Percentiles rank a stretch among this genome's conserved stretches.
Evolutionary conservation across 805 yeast genomes (phyloP).

Genomic region (Sungouiozyma ichnusensis): DNA sequence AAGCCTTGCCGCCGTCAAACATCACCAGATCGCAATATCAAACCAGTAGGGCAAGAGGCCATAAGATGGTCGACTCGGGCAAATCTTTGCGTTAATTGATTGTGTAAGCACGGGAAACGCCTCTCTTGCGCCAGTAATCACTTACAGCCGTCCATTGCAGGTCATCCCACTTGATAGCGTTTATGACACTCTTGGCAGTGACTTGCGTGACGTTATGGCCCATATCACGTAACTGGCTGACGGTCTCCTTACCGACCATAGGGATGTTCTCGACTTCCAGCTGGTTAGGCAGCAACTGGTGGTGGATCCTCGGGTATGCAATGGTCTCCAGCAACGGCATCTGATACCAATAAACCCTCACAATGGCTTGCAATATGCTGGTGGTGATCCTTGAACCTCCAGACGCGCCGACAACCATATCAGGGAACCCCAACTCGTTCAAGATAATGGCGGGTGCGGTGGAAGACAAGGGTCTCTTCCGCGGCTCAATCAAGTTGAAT

Average conservation of each 20-base stretch:
- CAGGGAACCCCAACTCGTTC: constrained; percentile 39
- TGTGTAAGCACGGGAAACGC: constrained; percentile 25
- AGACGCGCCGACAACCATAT: constrained; percentile 77
- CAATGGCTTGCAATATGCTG: constrained; percentile 69
- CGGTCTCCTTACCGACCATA: constrained; percentile 35
- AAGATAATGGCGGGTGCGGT: constrained; percentile 66
- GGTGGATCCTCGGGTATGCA: constrained; percentile 77
- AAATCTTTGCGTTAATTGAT: too few species aligned
- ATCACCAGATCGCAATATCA: too few species aligned
- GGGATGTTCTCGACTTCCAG: constrained; percentile 45
- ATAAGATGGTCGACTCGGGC: too few species aligned
- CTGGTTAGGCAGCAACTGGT: constrained; percentile 72
- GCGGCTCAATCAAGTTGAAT: constrained; percentile 66
- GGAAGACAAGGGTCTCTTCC: constrained; percentile 76
- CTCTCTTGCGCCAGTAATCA: constrained; percentile 85
- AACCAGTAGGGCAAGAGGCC: too few species aligned
- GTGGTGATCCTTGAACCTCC: constrained; percentile 88
- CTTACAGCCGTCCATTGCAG: constrained; percentile 59
- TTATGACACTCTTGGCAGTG: constrained; percentile 46
- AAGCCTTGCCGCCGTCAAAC: too few species aligned
- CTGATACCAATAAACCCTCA: constrained; percentile 50
- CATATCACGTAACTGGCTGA: constrained; percentile 28
- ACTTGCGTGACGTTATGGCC: constrained; percentile 41
- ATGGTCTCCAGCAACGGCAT: constrained; percentile 56
- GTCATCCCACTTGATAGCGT: constrained; percentile 37